A percentile compares a stretch with the other conserved stretches of the same genome.
Conservation (phyloP, 2,329 filamentous ascomycete species). For the Aspergillus sp. region DNA sequence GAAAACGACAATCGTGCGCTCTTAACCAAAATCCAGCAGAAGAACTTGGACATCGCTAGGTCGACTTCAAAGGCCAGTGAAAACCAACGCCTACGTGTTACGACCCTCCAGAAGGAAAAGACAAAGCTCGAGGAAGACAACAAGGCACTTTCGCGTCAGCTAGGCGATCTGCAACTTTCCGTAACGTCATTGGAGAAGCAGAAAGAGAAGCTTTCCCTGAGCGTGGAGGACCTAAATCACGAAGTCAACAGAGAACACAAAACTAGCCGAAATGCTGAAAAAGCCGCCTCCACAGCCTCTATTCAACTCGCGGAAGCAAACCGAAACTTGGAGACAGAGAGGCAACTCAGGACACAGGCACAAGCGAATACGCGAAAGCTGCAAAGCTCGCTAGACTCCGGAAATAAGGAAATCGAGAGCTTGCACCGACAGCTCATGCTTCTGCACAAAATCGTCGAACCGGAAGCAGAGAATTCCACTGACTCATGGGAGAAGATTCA, state of each 20-base stretch:
- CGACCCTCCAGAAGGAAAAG: constrained; percentile 80
- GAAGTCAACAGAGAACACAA: constrained; percentile 89
- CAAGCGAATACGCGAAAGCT: constrained; percentile 81
- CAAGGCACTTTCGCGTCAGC: constrained; percentile 74
- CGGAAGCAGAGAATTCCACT: constrained; percentile 65
- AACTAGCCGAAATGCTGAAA: constrained; percentile 84
- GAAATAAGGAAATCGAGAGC: constrained; percentile 77
- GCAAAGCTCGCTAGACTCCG: constrained; percentile 74
- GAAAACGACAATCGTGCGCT: constrained; percentile 94
- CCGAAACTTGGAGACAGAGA: constrained; percentile 84
- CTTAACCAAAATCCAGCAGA: constrained; percentile 97
- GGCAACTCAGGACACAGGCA: constrained; percentile 79
- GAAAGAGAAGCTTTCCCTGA: constrained; percentile 86
- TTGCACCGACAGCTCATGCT: constrained; percentile 76
- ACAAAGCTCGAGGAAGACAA: constrained; percentile 78
- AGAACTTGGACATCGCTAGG: constrained; percentile 91
- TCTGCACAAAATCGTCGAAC: constrained; percentile 84
- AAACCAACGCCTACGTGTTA: constrained; percentile 73
- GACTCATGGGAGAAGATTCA: constrained; percentile 68
- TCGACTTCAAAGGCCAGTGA: constrained; percentile 85
- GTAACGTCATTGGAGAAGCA: constrained; percentile 88
- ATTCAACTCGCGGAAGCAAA: constrained; percentile 87
- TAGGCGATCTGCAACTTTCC: constrained; percentile 80
- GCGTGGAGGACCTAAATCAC: constrained; percentile 87
- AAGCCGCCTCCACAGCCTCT: constrained; percentile 74